Evolutionary conservation across 441 rosid genomes (phyloP), one percentile per base, ranked within the genome.

Genomic region (Croton laevigatus): DNA sequence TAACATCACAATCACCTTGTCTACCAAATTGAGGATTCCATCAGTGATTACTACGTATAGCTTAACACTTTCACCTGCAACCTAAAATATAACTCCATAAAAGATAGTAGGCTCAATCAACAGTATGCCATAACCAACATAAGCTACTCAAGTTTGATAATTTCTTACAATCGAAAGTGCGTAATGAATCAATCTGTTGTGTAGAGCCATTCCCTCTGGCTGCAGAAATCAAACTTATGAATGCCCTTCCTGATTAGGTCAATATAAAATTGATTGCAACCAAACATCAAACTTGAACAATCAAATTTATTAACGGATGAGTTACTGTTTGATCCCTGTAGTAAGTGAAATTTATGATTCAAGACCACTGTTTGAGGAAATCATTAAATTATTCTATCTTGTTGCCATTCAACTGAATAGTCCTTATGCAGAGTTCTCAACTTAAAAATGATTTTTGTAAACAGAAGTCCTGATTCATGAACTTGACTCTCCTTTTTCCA

Each of bases 151-250:
- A 23, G 22, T 49, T 70, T 42, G 69, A 37, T 16, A 17, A 23
- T 71, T 68, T 60, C 85, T 68, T 80, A 88, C 93, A 20, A 84
- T 71, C 62, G 87, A 77, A 63, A 88, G 81, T 59, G 83, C 83
- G 52, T 74, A 77, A 36, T 66, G 85, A 69, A 86, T 80, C 75
- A 86, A 66, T 68, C 55, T 52, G 71, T 82, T 88, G 69, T 71
- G 48, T 4, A 74, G 66, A 45, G 86, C 80, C 46, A 81, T 73
- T 20, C 90, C 92, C 54, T 80, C 84, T 67, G 92, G 88, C 88
- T 84, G 88, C 73, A 80, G 19, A 71, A 74, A 49, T 37, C 16
- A 19, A 12, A 67, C 6, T 11, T 6, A 4, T 14, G 17, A 65
- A 17, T 22, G 13, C 54, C 62, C 14, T 20, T 38, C 37, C 63